Evolutionary conservation across 805 yeast species (phyloP).

Genomic region (Candida pseudofarinosa): DNA sequence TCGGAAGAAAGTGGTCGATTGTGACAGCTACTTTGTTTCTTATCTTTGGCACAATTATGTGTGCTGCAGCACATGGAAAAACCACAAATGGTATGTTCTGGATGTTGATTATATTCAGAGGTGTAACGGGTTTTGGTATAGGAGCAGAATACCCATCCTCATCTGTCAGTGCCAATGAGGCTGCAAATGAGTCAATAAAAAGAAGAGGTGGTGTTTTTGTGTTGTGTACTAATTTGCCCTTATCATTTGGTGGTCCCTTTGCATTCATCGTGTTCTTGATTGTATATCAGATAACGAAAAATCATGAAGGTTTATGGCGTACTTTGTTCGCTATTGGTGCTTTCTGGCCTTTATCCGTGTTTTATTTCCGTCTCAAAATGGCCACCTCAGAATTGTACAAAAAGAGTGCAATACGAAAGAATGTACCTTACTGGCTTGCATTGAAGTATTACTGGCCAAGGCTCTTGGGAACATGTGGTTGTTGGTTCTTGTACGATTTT

Average conservation of each 20-base stretch:
- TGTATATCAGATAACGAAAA: conserved; percentile 54
- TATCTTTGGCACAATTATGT: conserved; percentile 60
- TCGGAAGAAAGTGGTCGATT: conserved; percentile 71
- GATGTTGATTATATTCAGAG: conserved; percentile 73
- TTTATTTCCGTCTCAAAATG: conserved; percentile 69
- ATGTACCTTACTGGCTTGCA: conserved; percentile 52
- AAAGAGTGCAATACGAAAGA: conserved; percentile 56
- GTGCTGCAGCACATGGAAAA: conserved; percentile 67
- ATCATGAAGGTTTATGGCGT: conserved; percentile 61
- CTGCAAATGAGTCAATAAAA: conserved; percentile 63
- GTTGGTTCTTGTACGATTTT: conserved; percentile 81
- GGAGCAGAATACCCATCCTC: conserved; percentile 77
- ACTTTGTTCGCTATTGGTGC: conserved; percentile 62
- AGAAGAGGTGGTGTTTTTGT: conserved; percentile 64
- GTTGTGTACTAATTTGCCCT: conserved; percentile 68
- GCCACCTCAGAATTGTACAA: conserved; percentile 61
- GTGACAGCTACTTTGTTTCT: conserved; percentile 57
- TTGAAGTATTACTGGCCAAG: conserved; percentile 66
- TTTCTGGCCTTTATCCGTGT: conserved; percentile 67
- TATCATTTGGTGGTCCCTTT: conserved; percentile 77
- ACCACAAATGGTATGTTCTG: conserved; percentile 63
- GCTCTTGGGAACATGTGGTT: conserved; percentile 63
- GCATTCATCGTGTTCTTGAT: conserved; percentile 64
- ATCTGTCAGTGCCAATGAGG: conserved; percentile 65
- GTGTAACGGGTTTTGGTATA: conserved; percentile 73